Evolutionary conservation across 83 land plant species (phyloP).

Genomic region (Larix sibirica): DNA sequence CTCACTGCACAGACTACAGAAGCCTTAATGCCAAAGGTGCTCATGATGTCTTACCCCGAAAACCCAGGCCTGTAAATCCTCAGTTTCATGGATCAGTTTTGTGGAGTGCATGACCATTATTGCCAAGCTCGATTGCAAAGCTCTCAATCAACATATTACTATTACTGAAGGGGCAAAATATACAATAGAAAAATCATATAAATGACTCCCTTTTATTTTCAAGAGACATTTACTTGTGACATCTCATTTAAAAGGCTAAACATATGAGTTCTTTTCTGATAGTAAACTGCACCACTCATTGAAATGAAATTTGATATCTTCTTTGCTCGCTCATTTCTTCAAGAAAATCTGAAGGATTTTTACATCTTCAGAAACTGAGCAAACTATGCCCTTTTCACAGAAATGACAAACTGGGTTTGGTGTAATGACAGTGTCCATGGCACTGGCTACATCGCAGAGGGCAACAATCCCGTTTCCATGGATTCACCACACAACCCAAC

Average conservation of each 20-base stretch:
- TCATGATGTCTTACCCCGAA: neutral
- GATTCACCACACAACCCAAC: too few species aligned
- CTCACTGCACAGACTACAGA: neutral
- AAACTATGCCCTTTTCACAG: neutral
- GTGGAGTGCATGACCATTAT: neutral
- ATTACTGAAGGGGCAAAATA: neutral
- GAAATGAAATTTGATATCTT: neutral
- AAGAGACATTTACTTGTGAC: neutral
- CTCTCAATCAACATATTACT: neutral
- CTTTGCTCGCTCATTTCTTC: neutral
- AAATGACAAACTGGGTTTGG: slow-evolving; percentile 4
- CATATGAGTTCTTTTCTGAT: neutral
- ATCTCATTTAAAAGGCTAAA: neutral
- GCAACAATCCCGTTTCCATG: neutral
- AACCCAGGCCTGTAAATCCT: neutral
- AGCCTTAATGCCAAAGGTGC: neutral
- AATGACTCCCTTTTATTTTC: neutral
- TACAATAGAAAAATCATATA: neutral
- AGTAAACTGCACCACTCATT: neutral
- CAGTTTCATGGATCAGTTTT: neutral
- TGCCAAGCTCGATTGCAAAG: neutral
- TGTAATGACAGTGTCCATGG: neutral
- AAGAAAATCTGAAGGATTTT: neutral
- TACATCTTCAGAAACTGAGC: neutral
- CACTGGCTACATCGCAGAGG: neutral